Evolutionary conservation across 148 eudicot genomes (phyloP), one percentile per base, ranked within the genome.

Genomic region (Euryodendron excelsum): DNA sequence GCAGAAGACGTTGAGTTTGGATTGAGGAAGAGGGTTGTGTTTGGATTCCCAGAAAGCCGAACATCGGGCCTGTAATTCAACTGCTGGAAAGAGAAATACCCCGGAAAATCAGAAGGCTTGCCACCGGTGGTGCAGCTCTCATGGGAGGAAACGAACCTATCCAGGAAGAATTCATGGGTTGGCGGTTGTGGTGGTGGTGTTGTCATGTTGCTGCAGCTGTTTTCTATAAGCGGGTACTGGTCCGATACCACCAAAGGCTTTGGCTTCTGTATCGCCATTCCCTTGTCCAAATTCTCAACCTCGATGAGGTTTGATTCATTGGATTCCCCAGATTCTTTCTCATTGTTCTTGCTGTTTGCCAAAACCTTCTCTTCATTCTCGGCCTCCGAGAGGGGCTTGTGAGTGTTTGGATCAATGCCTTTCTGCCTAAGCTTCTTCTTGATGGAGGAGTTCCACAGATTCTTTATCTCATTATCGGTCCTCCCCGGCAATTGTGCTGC

Each of bases 391-490:
- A 94, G 79, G 7, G 93, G 98, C 66, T 92, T 89, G 79, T 94
- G 98, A 53, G 95, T 94, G 82, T 84, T 91, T 21, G 97, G 98
- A 82, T 94, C 98, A 53, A 94, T 94, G 33, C 98, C 97, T 79
- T 83, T 88, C 80, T 88, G 97, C 84, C 90, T 92, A 11, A 94
- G 92, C 80, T 94, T 92, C 80, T 94, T 92, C 87, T 94, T 94
- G 56, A 94, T 84, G 63, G 95, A 92, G 25, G 97, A 92, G 78
- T 92, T 94, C 98, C 98, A 94, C 33, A 94, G 73, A 15, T 94
- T 94, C 91, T 94, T 94, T 76, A 94, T 92, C 71, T 94, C 98
- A 39, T 91, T 94, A 79, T 94, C 98, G 0, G 98, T 94, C 83
- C 98, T 85, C 84, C 98, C 98, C 0, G 97, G 95, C 67, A 94